Base-by-base conservation (phyloP, 306 rosid species). In the Pueraria montana region DNA sequence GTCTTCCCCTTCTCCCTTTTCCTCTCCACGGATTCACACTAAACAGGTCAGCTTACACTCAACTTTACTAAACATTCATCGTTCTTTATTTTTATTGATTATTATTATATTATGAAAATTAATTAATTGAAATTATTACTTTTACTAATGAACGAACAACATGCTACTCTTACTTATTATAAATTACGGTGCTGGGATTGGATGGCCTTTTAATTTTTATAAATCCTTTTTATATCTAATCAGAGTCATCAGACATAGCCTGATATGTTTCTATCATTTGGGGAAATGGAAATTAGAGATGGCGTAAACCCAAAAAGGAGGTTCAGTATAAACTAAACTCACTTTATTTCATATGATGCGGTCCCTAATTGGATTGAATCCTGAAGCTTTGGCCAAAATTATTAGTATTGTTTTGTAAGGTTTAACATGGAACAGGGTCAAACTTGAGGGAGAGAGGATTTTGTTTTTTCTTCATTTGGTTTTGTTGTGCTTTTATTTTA, bases 1-100 rank as follows among this genome's bases (percentile, higher is more conserved):
- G 2, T 93, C 94, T 32, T 91, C 91, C n/a, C 90, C 91, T 87
- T 86, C 91, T 49, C 77, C 86, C 32, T 81, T 86, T 82, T 53
- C 88, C 58, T 85, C 97, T 58, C 90, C 89, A 0, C 56, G 18
- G 36, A 80, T 45, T 43, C 67, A 80, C 74, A 32, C 84, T 85
- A 49, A 21, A 36, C 53, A 75, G 85, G 87, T 80, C 53, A 75
- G 85, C 85, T 80, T 52, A 27, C 75, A 34, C 76, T 82, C 45
- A 76, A 36, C 65, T 56, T 46, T 36, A 74, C 59, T 55, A 18
- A 2, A 24, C 20, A 2, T 24, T 53, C 34, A 30, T 30, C 4
- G 4, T 30, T 30, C 6, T 6, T 50, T 50, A 1, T 49, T 53
- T 2, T 68, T 18, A 3, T 66, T 66, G 8, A 17, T 8, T 34